A percentile compares a stretch with the other conserved stretches of the same genome.
phyloP scores from a whole-genome alignment of 164 flowering plant genomes.

The Chimonanthus praecox region DNA sequence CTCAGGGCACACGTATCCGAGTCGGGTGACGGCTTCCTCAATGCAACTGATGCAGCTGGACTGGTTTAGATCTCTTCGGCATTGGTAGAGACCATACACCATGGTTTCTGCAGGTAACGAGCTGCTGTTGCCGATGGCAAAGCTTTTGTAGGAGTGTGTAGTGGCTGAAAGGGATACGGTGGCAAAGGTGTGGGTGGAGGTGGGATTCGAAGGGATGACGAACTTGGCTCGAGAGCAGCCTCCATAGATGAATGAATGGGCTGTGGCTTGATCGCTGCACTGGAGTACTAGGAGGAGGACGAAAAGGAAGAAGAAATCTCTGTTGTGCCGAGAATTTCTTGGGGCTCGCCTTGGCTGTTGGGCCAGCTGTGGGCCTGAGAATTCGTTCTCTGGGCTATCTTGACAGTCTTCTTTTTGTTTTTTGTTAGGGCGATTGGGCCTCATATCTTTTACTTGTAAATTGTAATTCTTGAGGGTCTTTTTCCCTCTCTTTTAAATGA shows the following conservation, averaged over 20 bases:
- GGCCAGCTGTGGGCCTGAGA: too few species aligned
- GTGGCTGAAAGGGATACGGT: constrained; percentile 53
- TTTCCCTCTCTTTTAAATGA: too few species aligned
- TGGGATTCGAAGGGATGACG: constrained; percentile 54
- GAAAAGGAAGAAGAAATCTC: neutral
- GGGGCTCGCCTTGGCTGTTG: too few species aligned
- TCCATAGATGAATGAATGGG: constrained; percentile 58
- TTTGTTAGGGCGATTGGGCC: too few species aligned
- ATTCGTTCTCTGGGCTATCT: too few species aligned
- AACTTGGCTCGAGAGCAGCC: constrained; percentile 76
- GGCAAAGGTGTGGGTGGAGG: constrained; percentile 62
- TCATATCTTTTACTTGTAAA: too few species aligned
- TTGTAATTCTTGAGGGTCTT: too few species aligned
- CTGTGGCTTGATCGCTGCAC: constrained; percentile 16
- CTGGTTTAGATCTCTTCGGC: constrained; percentile 66
- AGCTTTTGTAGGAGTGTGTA: constrained; percentile 47
- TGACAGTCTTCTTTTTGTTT: too few species aligned
- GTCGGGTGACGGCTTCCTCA: constrained; percentile 49
- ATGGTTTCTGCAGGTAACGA: constrained; percentile 32
- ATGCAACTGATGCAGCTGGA: constrained; percentile 54
- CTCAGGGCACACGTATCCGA: constrained; percentile 53
- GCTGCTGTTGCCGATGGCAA: constrained; percentile 43
- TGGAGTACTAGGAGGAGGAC: constrained; percentile 11
- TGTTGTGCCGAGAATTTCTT: too few species aligned
- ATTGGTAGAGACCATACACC: constrained; percentile 70